Conservation (phyloP, 345 rosid genomes). For the Gossypium stocksii region DNA sequence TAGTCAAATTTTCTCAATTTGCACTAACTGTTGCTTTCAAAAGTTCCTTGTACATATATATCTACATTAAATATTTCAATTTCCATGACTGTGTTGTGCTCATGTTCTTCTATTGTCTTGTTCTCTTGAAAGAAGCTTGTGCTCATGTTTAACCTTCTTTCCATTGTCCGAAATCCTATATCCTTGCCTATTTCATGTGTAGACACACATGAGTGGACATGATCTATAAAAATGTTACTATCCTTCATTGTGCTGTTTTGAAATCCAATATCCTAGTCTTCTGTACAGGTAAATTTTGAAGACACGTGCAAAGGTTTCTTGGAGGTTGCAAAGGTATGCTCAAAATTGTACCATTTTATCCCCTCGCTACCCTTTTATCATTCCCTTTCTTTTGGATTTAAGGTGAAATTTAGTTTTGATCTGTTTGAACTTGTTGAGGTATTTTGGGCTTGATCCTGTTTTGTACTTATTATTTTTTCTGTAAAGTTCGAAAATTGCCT, state of each 20-base stretch:
- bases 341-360: background rate
- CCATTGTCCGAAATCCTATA: background rate
- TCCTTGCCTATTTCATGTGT: background rate
- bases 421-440: background rate
- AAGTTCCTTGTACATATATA: background rate
- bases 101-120: background rate
- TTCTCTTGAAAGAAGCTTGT: background rate
- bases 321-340: conserved; percentile 87
- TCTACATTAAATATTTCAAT: background rate
- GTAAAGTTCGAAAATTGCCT: background rate
- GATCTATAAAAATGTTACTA: background rate
- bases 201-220: background rate
- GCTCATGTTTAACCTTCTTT: background rate
- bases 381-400: background rate
- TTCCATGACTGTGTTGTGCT: background rate
- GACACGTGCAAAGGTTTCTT: conserved; percentile 98
- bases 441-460: background rate
- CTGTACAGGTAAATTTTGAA: conserved; percentile 84
- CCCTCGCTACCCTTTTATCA: background rate
- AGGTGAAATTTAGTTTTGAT: background rate
- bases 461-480: background rate
- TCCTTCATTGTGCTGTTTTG: background rate
- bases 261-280: conserved; percentile 11
- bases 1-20: conserved; percentile 1
- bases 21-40: background rate